These are phyloP conservation scores for Musa balbisiana DNA, from an alignment of 202 grass and related monocot species.

Conservation along the genomic window DNA sequence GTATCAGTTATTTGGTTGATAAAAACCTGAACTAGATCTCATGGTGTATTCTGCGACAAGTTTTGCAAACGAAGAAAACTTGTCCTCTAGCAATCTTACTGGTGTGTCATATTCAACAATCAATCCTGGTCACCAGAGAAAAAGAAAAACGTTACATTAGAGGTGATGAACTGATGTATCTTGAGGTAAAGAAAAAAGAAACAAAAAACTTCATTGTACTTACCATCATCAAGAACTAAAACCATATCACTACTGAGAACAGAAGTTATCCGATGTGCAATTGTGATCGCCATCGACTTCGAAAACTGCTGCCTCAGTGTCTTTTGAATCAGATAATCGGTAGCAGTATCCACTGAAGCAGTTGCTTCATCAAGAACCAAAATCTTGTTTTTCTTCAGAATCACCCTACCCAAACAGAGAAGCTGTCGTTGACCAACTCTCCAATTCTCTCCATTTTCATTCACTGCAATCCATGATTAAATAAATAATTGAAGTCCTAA, in stretches of 20 bases:
- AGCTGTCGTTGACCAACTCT: constrained; percentile 93
- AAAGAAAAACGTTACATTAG: not conserved
- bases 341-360: constrained; percentile 78
- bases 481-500: not conserved
- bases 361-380: constrained; percentile 89
- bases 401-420: constrained; percentile 69
- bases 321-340: constrained; percentile 77
- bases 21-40: constrained; percentile 46
- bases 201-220: not conserved
- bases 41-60: constrained; percentile 83
- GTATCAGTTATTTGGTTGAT: not conserved
- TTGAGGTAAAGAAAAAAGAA: not conserved
- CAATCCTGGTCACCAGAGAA: constrained; percentile 36
- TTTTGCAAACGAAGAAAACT: constrained; percentile 73
- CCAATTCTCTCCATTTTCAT: constrained; percentile 95
- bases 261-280: constrained; percentile 91
- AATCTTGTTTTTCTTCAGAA: constrained; percentile 73
- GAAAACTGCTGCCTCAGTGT: constrained; percentile 76
- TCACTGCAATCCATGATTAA: constrained; percentile 38
- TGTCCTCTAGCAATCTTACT: constrained; percentile 57
- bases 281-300: constrained; percentile 70
- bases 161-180: not conserved
- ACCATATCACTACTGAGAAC: constrained; percentile 89
- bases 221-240: constrained; percentile 85
- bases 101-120: constrained; percentile 66